Evolutionary conservation across 768 basidiomycete genomes (phyloP), one percentile per base, ranked within the genome.

Genomic region (Boletus vermiculosoides): DNA sequence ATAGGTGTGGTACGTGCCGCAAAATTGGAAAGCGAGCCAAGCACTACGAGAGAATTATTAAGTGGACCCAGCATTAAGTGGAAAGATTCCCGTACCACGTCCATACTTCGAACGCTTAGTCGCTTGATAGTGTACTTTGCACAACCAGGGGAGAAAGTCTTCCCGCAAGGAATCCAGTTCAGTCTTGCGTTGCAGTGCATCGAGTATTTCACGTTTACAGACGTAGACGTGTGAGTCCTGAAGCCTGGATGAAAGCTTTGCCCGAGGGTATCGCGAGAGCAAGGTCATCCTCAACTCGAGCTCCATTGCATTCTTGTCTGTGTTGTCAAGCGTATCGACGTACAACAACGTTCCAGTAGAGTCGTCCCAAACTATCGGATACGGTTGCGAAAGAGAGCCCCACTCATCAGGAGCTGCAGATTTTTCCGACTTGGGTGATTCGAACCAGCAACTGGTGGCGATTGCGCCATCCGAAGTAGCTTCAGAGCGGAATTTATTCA

Each of bases 161-260:
- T 95, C 90, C 50, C 89, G 81, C 50, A 98, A 78, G 16, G 94
- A 96, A 50, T 92, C 87, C 41, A 94, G 79, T 62, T 85, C 80
- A 5, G 74, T 74, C 64, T 90, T 91, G 57, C 83, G 80, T 12
- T 83, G 79, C 28, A 94, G 75, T 13, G 84, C 78, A 56, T 92
- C 86, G 25, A 97, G 76, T 9, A 96, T 77, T 18, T 83, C 80
- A 57, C 83, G 82, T 60, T 84, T 82, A 75, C 93, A 94, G 34
- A 96, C 85, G 64, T 96, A 97, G 33, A 96, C 89, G 71, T 97
- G 94, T 1, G 94, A 91, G 65, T 97, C 94, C 60, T 86, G 83
- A 34, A 88, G 78, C 34, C 74, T 79, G 13, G 83, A 80, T 2
- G 90, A 87, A 31, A 97, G 73, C 37, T 78, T 83, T 31, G 82